These are phyloP conservation scores for Castanea crenata DNA, from an alignment of 306 rosid genomes.

Conservation along the genomic window DNA sequence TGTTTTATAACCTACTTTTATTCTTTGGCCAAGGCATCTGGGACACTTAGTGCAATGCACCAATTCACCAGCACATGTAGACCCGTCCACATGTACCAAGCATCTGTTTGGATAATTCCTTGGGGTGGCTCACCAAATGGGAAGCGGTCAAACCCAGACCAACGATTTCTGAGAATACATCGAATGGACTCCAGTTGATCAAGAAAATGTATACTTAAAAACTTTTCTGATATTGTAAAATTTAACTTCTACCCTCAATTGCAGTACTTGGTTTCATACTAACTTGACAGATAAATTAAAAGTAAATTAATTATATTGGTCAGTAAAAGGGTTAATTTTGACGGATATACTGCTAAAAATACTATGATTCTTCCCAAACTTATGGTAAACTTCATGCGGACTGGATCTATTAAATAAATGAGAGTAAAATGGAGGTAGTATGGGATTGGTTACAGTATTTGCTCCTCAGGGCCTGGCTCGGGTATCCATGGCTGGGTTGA, in stretches of 20 bases:
- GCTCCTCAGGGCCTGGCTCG: no score
- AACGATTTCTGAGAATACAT: background rate
- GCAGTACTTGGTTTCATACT: background rate
- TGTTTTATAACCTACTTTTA: background rate
- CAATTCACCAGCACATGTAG: no score
- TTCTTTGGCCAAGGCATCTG: background rate
- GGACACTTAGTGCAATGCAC: no score
- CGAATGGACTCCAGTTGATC: background rate
- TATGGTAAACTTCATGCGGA: no score
- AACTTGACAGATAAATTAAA: background rate
- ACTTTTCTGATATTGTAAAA: background rate
- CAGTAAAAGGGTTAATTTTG: background rate
- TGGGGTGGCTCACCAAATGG: no score
- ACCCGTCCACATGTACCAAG: no score
- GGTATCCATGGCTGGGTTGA: no score
- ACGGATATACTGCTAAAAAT: background rate
- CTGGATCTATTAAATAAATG: no score
- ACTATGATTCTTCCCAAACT: background rate
- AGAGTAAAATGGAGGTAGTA: no score
- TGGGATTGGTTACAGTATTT: no score
- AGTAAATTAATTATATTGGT: background rate
- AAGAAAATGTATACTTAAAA: background rate
- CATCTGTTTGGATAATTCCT: no score
- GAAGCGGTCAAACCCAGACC: background rate
- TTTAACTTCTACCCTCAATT: background rate